Percentiles rank a stretch among this genome's conserved stretches.
phyloP scores from a whole-genome alignment of 208 protist species.

The Trypanosoma conorhini region DNA sequence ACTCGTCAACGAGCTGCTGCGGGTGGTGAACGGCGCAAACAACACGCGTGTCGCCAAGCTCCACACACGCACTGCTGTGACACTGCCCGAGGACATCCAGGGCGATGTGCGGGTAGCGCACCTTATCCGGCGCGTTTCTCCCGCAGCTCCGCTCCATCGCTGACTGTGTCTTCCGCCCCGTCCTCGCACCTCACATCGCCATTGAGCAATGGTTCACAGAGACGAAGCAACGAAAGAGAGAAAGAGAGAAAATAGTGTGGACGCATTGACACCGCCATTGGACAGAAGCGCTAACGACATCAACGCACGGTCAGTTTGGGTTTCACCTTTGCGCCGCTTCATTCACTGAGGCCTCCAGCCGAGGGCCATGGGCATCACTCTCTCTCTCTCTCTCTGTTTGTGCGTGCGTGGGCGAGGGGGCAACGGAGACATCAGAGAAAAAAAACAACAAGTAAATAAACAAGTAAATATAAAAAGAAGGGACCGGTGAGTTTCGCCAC shows the following conservation, averaged over 20 bases:
- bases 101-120: slow-evolving; percentile 71
- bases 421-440: not conserved
- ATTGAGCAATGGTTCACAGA: not conserved
- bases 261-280: not conserved
- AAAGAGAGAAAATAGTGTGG: not conserved
- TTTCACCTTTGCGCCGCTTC: not conserved
- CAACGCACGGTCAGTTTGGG: not conserved
- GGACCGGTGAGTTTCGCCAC: not conserved
- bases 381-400: not conserved
- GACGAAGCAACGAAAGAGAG: slow-evolving; percentile 16
- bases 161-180: not conserved
- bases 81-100: slow-evolving; percentile 71
- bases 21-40: slow-evolving; percentile 79
- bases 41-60: slow-evolving; percentile 79
- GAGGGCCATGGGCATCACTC: not conserved
- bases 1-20: slow-evolving; percentile 85
- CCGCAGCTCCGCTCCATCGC: slow-evolving; percentile 29
- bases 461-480: not conserved
- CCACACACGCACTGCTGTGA: slow-evolving; percentile 80
- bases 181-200: not conserved
- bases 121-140: slow-evolving; percentile 32
- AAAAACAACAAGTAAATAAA: slow-evolving; percentile 9
- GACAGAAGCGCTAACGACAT: not conserved
- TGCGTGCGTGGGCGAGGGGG: not conserved
- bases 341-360: not conserved